A percentile compares a stretch with the other conserved stretches of the same genome.
Evolutionary conservation across 106 monocot species (phyloP).

Genomic region (Dendrobium huoshanense): DNA sequence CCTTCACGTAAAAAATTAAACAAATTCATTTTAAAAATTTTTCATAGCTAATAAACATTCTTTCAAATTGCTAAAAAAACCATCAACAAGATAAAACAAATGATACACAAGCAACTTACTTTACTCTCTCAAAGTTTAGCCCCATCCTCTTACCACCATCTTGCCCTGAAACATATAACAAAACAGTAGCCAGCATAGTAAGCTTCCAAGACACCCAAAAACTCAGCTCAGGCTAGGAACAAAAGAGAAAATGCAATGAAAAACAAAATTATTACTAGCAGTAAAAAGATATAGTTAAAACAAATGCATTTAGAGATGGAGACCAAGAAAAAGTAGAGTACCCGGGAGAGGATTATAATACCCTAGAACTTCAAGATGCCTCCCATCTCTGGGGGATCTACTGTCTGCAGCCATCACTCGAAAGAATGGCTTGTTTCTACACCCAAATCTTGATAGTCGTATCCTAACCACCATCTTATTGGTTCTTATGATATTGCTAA

Average conservation of each 20-base stretch:
- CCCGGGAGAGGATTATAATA: conserved; percentile 96
- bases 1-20: no score
- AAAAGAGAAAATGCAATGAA: no score
- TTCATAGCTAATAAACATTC: background rate
- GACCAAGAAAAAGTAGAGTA: conserved; percentile 2
- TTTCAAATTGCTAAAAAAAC: background rate
- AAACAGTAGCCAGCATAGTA: background rate
- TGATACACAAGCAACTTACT: conserved; percentile 7
- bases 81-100: background rate
- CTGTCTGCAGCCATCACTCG: conserved; percentile 92
- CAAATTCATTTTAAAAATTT: no score
- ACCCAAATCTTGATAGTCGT: conserved; percentile 75
- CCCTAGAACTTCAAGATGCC: conserved; percentile 84
- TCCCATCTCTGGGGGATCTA: conserved; percentile 77
- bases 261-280: background rate
- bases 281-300: background rate
- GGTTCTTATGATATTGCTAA: background rate
- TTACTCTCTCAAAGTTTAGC: conserved; percentile 19
- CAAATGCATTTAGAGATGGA: background rate
- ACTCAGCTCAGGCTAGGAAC: no score
- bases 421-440: conserved; percentile 85
- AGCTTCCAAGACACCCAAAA: background rate
- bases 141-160: conserved; percentile 27
- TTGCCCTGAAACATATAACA: conserved; percentile 16
- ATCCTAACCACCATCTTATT: conserved; percentile 69